A percentile compares a stretch with the other conserved stretches of the same genome.
Conservation (phyloP, 164 flowering plant genomes). For the Dillenia turbinata region DNA sequence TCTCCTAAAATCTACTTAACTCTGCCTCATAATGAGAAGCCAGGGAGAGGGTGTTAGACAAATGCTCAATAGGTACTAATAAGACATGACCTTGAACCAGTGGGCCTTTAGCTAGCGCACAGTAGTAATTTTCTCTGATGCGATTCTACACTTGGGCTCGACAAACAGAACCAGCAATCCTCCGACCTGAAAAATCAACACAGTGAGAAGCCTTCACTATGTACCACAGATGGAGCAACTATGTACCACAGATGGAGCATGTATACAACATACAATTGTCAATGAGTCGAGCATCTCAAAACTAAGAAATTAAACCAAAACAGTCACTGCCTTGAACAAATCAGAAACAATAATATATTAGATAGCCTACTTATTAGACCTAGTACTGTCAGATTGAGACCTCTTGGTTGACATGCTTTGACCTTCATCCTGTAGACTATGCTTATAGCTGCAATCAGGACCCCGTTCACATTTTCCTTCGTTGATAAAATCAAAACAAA, state of each 20-base stretch:
- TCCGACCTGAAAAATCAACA: conserved; percentile 48
- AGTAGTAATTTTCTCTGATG: conserved; percentile 85
- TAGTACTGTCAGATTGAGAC: conserved; percentile 30
- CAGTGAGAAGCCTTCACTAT: too few species aligned
- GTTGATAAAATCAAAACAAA: conserved; percentile 86
- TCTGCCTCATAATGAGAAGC: conserved; percentile 53
- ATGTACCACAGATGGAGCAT: too few species aligned
- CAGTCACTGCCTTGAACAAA: background rate
- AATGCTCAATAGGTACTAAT: conserved; percentile 80
- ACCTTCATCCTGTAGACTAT: conserved; percentile 58
- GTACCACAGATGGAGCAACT: too few species aligned
- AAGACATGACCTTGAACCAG: conserved; percentile 77
- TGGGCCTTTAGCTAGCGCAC: conserved; percentile 90
- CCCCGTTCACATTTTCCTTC: conserved; percentile 96
- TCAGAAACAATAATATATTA: conserved; percentile 1
- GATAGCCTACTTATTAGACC: conserved; percentile 46
- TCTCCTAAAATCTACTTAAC: conserved; percentile 46
- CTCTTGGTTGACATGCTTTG: conserved; percentile 30
- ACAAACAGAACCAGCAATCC: conserved; percentile 97
- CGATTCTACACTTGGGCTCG: conserved; percentile 84
- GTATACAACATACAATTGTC: background rate
- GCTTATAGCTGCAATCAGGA: conserved; percentile 80
- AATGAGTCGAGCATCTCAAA: background rate
- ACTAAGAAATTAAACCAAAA: background rate
- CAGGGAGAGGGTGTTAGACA: conserved; percentile 52